Conservation (phyloP, 2,329 filamentous ascomycete species). For the Clonostachys sp. region DNA sequence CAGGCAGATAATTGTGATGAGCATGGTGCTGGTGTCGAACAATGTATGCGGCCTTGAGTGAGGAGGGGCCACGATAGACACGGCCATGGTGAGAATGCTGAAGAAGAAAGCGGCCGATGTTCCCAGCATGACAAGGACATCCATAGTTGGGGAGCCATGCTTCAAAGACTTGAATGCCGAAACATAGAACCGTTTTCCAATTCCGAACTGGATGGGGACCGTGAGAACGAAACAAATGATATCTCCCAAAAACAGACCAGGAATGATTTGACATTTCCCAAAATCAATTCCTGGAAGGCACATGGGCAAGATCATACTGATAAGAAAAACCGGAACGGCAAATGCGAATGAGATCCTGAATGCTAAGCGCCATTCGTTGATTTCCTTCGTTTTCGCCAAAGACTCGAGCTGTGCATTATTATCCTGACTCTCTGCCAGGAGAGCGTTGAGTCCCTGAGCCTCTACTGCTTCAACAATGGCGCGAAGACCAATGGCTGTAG, state of each 20-base stretch:
- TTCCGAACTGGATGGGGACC: constrained; percentile 91
- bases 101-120: constrained; percentile 97
- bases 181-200: constrained; percentile 89
- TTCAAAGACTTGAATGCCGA: constrained; percentile 92
- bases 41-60: constrained; percentile 82
- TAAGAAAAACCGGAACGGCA: constrained; percentile 83
- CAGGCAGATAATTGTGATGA: constrained; percentile 91
- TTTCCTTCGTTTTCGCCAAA: constrained; percentile 91
- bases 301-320: constrained; percentile 96
- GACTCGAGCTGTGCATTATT: constrained; percentile 97
- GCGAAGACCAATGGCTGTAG: constrained; percentile 71
- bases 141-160: constrained; percentile 93
- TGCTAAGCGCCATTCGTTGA: constrained; percentile 83
- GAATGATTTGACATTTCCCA: constrained; percentile 60
- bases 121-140: constrained; percentile 88
- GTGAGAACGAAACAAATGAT: constrained; percentile 79
- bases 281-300: constrained; percentile 71
- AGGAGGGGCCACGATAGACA: constrained; percentile 71
- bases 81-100: constrained; percentile 79
- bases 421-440: constrained; percentile 87
- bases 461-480: constrained; percentile 80
- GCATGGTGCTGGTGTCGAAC: constrained; percentile 97
- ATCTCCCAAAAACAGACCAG: constrained; percentile 84
- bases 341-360: constrained; percentile 77
- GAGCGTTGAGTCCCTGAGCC: constrained; percentile 77